Conservation (phyloP, 2,329 filamentous ascomycete genomes). For the Coniochaeta prunicola region DNA sequence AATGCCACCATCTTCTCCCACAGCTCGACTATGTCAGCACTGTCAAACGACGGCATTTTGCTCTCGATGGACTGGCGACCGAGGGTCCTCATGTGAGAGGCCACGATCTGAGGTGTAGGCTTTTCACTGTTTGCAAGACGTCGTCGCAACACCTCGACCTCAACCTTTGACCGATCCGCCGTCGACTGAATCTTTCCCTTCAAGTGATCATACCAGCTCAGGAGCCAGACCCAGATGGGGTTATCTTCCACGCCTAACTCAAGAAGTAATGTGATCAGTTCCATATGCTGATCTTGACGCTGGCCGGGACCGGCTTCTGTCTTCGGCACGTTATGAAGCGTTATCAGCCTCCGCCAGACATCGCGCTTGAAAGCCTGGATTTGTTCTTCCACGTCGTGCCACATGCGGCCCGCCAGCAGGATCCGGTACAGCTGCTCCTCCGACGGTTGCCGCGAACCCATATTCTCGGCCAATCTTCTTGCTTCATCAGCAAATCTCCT, state of each 20-base stretch:
- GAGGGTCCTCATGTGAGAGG: slow-evolving; percentile 69
- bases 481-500: slow-evolving; percentile 75
- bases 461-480: slow-evolving; percentile 54
- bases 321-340: slow-evolving; percentile 52
- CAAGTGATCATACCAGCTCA: slow-evolving; percentile 82
- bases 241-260: slow-evolving; percentile 94
- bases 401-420: slow-evolving; percentile 85
- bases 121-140: slow-evolving; percentile 69
- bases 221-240: slow-evolving; percentile 92
- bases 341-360: slow-evolving; percentile 74
- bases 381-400: slow-evolving; percentile 86
- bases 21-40: slow-evolving; percentile 72
- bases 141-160: slow-evolving; percentile 85
- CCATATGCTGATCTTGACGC: slow-evolving; percentile 78
- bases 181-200: slow-evolving; percentile 76
- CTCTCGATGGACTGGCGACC: slow-evolving; percentile 59
- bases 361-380: slow-evolving; percentile 83
- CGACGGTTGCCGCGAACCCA: slow-evolving; percentile 50
- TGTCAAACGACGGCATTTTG: slow-evolving; percentile 62
- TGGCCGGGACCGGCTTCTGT: slow-evolving; percentile 40
- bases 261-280: slow-evolving; percentile 80
- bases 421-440: slow-evolving; percentile 82
- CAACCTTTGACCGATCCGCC: slow-evolving; percentile 80
- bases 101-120: slow-evolving; percentile 61
- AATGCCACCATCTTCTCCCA: slow-evolving; percentile 86